Conservation (phyloP, 2,329 filamentous ascomycete species). For the Penicillium sp. region DNA sequence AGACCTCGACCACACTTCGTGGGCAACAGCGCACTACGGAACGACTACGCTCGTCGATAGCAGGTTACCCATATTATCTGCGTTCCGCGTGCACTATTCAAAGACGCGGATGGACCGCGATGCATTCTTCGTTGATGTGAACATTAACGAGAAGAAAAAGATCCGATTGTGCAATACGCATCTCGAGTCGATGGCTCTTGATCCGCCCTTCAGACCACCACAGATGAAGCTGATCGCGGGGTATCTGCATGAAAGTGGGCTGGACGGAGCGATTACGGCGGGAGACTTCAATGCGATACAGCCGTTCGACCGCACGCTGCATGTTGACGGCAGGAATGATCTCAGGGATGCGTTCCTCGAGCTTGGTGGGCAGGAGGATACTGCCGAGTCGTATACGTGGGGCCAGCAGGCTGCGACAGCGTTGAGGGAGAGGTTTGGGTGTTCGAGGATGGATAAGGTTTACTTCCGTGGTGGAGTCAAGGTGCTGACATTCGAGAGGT, state of each 20-base stretch:
- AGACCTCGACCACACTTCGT: slow-evolving; percentile 8
- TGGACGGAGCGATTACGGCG: neutral
- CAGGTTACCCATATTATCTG: neutral
- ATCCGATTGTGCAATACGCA: slow-evolving; percentile 18
- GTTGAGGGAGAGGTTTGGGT: slow-evolving; percentile 10
- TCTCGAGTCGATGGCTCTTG: slow-evolving; percentile 14
- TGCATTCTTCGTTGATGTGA: slow-evolving; percentile 17
- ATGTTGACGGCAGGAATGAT: slow-evolving; percentile 4
- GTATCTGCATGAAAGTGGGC: slow-evolving; percentile 1
- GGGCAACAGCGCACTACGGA: slow-evolving; percentile 14
- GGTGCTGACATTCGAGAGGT: slow-evolving; percentile 6
- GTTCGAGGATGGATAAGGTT: slow-evolving; percentile 20
- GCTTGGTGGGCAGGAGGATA: slow-evolving; percentile 12
- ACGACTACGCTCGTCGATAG: slow-evolving; percentile 8
- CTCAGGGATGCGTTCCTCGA: slow-evolving; percentile 19
- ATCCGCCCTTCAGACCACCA: slow-evolving; percentile 9
- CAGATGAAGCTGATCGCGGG: slow-evolving; percentile 11
- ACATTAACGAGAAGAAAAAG: neutral
- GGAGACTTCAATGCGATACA: slow-evolving; percentile 21
- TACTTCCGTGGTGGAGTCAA: slow-evolving; percentile 9
- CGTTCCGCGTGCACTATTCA: slow-evolving; percentile 18
- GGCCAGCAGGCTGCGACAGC: slow-evolving; percentile 16
- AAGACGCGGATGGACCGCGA: slow-evolving; percentile 17
- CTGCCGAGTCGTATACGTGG: slow-evolving; percentile 17
- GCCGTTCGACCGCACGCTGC: slow-evolving; percentile 13